These are phyloP conservation scores for Pyrrhoderma lamaoense DNA, from an alignment of 1,284 basidiomycete species.

Conservation along the genomic window DNA sequence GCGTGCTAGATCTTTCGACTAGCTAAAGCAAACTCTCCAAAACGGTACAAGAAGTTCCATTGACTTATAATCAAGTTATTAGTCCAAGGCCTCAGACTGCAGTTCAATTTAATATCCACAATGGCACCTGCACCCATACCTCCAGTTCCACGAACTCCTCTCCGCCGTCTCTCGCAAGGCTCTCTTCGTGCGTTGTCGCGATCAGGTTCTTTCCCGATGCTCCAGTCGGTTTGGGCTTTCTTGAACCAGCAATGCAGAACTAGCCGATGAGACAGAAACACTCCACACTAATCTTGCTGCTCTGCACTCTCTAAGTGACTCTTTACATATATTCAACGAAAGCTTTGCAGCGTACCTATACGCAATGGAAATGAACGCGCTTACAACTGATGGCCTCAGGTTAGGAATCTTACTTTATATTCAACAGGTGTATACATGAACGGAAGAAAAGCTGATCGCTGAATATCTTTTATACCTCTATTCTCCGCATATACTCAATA, in stretches of 20 bases:
- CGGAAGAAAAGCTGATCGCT: too few species aligned
- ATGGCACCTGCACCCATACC: slow-evolving; percentile 27
- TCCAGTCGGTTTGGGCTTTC: slow-evolving; percentile 78
- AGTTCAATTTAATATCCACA: too few species aligned
- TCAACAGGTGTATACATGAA: background rate
- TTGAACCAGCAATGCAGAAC: slow-evolving; percentile 80
- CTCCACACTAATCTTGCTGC: slow-evolving; percentile 72
- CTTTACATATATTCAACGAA: slow-evolving; percentile 85
- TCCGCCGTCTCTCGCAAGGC: slow-evolving; percentile 85
- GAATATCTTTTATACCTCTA: too few species aligned
- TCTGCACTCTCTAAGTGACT: slow-evolving; percentile 65
- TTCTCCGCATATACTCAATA: too few species aligned
- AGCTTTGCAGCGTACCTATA: slow-evolving; percentile 89
- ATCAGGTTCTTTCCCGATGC: slow-evolving; percentile 61
- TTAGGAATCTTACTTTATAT: slow-evolving; percentile 27
- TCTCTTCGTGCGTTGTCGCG: slow-evolving; percentile 81
- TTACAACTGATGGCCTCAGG: slow-evolving; percentile 88
- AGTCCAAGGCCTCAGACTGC: too few species aligned
- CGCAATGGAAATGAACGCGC: slow-evolving; percentile 89
- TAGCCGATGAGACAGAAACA: slow-evolving; percentile 80
- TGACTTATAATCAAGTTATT: too few species aligned
- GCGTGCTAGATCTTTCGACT: background rate
- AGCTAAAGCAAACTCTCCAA: too few species aligned
- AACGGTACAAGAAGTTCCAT: too few species aligned
- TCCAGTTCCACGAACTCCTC: slow-evolving; percentile 60